Percentiles rank a stretch among this genome's conserved stretches.
Conservation (phyloP, 169 alveolate species). For the Plasmodium gonderi region DNA sequence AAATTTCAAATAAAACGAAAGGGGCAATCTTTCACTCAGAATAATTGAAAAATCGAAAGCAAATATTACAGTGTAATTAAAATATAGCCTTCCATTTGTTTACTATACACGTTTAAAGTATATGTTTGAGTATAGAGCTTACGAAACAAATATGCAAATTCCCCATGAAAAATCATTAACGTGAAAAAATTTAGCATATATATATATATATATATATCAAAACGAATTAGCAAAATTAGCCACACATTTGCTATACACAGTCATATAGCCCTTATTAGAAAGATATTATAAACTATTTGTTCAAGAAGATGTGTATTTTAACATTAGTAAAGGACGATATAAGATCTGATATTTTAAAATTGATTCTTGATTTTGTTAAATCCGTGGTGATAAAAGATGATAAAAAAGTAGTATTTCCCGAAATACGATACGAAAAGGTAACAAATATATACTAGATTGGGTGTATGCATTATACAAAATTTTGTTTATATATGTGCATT, state of each 20-base stretch:
- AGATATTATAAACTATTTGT: slow-evolving; percentile 3
- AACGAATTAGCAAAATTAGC: not conserved
- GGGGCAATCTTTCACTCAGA: not conserved
- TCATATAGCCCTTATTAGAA: not conserved
- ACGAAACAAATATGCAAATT: not conserved
- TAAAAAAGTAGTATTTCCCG: slow-evolving; percentile 26
- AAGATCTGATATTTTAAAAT: slow-evolving; percentile 51
- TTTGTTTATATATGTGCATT: not conserved
- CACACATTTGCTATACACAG: not conserved
- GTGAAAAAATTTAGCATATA: too few relatives aligned
- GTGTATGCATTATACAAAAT: not conserved
- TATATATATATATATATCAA: not conserved
- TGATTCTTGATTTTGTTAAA: slow-evolving; percentile 54
- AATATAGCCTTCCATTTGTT: not conserved
- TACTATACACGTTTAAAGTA: too few relatives aligned
- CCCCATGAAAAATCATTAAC: not conserved
- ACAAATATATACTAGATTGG: not conserved
- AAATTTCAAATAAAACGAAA: not conserved
- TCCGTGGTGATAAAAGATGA: slow-evolving; percentile 13
- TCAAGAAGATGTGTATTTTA: slow-evolving; percentile 35
- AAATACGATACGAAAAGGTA: slow-evolving; percentile 34
- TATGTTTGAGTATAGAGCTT: too few relatives aligned
- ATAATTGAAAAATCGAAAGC: not conserved
- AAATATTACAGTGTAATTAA: not conserved
- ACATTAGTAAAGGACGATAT: slow-evolving; percentile 44